Base-by-base conservation (phyloP, 139 green algal genomes). In the Tetraselmis chui region DNA sequence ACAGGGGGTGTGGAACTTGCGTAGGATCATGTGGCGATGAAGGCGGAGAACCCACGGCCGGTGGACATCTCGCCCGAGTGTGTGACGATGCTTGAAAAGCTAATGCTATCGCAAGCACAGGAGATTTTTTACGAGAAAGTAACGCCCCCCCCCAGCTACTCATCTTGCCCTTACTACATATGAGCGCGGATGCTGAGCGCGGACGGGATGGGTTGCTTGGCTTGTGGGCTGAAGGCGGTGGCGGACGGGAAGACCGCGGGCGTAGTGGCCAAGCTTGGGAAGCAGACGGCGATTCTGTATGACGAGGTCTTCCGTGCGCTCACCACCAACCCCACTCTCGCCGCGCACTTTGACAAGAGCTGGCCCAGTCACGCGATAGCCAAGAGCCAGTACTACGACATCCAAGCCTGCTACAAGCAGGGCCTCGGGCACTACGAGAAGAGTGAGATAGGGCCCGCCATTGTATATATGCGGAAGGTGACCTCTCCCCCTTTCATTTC, bases 31-130 rank as follows among this genome's bases (percentile, higher is more conserved):
- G 89, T 95, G 30, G 84, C 85, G 26, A 82, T 88, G 31, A 92
- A 94, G 83, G 85, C 92, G 2, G 92, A 97, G 77, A 77, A 76
- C 59, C 90, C 90, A 0, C 84, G 87, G 0, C 90, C 95, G 0
- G 76, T 91, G 29, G 96, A 99, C 85, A 85, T 98, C 29, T 86
- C 82, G 0, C 81, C 92, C 0, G 94, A 98, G 83, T 92, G 87
- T 79, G 82, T 86, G 11, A 84, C 79, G 58, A 93, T 98, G 91
- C 90, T 99, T 82, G 95, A 98, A 88, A 90, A 91, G 80, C 90
- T 99, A 18, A 98, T 97, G 92, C 91, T 99, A 80, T 94, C 94
- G 30, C 96, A 99, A 86, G 94, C 86, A 29, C 88, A 90, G 84
- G 89, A 91, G 58, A 76, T 83, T 23, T 75, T 27, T 28, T 76